Evolutionary conservation across 2,329 filamentous ascomycete genomes (phyloP).

Genomic region (Fusarium setosum): DNA sequence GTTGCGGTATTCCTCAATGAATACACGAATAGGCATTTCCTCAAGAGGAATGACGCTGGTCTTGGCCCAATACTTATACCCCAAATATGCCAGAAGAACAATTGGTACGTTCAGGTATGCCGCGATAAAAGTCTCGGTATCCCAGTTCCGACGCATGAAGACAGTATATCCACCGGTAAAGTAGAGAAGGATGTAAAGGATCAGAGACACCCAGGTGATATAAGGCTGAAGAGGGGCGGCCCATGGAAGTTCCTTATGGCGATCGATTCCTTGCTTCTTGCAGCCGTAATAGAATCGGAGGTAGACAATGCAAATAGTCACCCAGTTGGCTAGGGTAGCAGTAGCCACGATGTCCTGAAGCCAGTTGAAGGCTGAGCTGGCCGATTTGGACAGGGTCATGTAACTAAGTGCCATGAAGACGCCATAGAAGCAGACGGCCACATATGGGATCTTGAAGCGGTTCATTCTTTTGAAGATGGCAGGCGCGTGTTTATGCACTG

Average conservation of each 20-base stretch:
- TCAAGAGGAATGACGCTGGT: background rate
- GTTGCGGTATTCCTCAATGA: background rate
- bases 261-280: background rate
- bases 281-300: background rate
- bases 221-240: conserved; percentile 5
- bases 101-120: background rate
- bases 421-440: background rate
- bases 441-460: conserved; percentile 7
- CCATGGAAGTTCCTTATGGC: conserved; percentile 11
- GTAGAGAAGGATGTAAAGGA: background rate
- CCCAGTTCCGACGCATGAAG: background rate
- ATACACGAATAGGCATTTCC: background rate
- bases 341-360: conserved; percentile 6
- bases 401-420: conserved; percentile 10
- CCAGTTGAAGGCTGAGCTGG: conserved; percentile 9
- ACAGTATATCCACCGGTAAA: background rate
- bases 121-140: background rate
- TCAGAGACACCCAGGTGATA: background rate
- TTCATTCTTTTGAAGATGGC: background rate
- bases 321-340: conserved; percentile 5
- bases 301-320: background rate
- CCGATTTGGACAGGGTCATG: conserved; percentile 1
- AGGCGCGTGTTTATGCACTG: background rate
- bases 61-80: background rate
- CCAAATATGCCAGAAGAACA: background rate